Conservation (phyloP, 1,284 basidiomycete species). For the Macrocybe sp. region DNA sequence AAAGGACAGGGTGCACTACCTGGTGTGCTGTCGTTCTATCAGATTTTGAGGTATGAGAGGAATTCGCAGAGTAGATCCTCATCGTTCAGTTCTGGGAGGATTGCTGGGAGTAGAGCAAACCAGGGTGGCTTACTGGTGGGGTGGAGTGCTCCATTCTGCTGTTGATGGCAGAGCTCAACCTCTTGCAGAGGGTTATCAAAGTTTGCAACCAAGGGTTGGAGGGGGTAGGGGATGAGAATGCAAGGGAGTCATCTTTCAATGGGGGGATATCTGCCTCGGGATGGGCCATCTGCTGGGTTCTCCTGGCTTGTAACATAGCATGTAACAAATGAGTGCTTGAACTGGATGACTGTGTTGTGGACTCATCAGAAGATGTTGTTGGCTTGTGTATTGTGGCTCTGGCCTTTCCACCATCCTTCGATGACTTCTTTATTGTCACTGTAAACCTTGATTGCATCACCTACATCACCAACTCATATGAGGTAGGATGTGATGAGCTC, state of each 20-base stretch:
- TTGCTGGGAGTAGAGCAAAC: not conserved
- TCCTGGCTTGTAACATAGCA: not conserved
- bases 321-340: not conserved
- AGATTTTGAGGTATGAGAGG: not conserved
- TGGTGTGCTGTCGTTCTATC: no score
- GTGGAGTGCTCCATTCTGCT: not conserved
- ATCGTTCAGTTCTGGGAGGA: not conserved
- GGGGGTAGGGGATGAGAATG: not conserved
- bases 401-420: conserved; percentile 4
- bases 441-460: conserved; percentile 18
- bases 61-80: no score
- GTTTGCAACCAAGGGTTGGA: not conserved
- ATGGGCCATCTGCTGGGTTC: not conserved
- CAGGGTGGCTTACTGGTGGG: not conserved
- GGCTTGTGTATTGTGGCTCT: not conserved
- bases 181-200: conserved; percentile 1
- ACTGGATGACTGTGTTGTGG: not conserved
- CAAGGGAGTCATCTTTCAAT: not conserved
- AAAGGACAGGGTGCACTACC: not conserved
- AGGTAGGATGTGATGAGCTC: conserved; percentile 24
- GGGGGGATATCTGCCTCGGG: not conserved
- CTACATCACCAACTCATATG: conserved; percentile 1
- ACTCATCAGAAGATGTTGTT: not conserved
- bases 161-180: not conserved
- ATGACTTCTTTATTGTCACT: conserved; percentile 29